These are phyloP conservation scores for Friedmanniomyces endolithicus DNA, from an alignment of 495 filamentous ascomycete genomes.

Conservation along the genomic window DNA sequence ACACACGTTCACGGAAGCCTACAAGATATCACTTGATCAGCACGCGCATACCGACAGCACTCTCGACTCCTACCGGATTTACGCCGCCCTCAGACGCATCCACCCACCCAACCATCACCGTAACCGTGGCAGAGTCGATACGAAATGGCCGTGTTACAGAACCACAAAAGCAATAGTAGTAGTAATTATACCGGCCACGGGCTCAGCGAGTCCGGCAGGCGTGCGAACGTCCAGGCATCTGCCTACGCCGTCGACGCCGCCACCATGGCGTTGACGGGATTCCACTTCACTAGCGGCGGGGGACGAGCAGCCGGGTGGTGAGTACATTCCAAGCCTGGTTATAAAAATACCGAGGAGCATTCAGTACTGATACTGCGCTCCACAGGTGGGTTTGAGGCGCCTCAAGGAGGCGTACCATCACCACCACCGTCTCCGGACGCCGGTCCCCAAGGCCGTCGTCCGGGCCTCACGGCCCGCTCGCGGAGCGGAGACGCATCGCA, in stretches of 20 bases:
- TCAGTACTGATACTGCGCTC: not conserved
- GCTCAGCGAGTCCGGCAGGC: constrained; percentile 36
- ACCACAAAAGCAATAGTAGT: constrained; percentile 53
- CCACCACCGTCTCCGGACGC: constrained; percentile 47
- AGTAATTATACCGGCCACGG: constrained; percentile 43
- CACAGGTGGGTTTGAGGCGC: constrained; percentile 50
- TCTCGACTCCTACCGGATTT: not conserved
- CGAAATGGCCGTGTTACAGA: constrained; percentile 31
- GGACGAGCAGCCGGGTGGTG: constrained; percentile 34
- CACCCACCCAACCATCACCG: not conserved
- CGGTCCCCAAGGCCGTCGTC: constrained; percentile 27
- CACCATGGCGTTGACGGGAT: constrained; percentile 53
- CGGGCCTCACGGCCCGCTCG: constrained; percentile 34
- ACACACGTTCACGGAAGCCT: no score
- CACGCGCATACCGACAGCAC: not conserved
- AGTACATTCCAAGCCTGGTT: constrained; percentile 84
- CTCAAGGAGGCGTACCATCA: constrained; percentile 57
- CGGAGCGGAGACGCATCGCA: constrained; percentile 74
- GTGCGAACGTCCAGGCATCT: constrained; percentile 59
- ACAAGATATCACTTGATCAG: no score
- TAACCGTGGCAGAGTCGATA: constrained; percentile 28
- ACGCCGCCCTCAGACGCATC: not conserved
- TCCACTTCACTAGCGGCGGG: constrained; percentile 94
- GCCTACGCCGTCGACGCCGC: constrained; percentile 57
- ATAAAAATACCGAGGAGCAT: constrained; percentile 44